Evolutionary conservation across 306 rosid genomes (phyloP).

Genomic region (Vachellia collinsii): DNA sequence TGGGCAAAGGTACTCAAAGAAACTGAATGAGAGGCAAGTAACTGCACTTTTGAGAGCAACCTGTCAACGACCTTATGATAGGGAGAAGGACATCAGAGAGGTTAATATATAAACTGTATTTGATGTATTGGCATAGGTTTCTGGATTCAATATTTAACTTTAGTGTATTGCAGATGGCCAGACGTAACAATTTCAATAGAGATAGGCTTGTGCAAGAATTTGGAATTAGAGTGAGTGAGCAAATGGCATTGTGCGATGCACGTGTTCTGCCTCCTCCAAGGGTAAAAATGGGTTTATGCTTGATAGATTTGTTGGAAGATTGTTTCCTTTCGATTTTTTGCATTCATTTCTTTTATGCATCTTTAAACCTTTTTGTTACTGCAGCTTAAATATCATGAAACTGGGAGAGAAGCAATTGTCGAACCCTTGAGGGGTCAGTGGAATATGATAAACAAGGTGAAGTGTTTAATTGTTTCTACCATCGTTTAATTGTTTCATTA

Average conservation of each 20-base stretch:
- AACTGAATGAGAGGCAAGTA: constrained; percentile 65
- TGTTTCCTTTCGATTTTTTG: neutral
- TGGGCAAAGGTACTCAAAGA: constrained; percentile 73
- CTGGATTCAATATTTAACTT: neutral
- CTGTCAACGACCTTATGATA: constrained; percentile 57
- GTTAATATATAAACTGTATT: constrained; percentile 28
- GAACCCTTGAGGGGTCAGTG: constrained; percentile 78
- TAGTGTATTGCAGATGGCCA: constrained; percentile 38
- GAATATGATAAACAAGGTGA: constrained; percentile 89
- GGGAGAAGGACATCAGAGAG: constrained; percentile 42
- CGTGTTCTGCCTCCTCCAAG: constrained; percentile 71
- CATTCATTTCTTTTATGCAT: neutral
- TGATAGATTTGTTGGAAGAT: neutral
- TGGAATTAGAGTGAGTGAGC: constrained; percentile 49
- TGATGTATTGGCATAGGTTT: neutral
- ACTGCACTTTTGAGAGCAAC: constrained; percentile 59
- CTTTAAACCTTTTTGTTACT: neutral
- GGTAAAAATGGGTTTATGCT: constrained; percentile 39
- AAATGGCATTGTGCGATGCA: constrained; percentile 47
- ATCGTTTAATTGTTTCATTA: neutral
- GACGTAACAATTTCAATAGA: constrained; percentile 21
- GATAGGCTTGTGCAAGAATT: constrained; percentile 45
- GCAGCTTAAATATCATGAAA: constrained; percentile 67
- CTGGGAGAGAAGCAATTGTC: constrained; percentile 49
- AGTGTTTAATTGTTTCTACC: neutral